Conservation (phyloP, 805 yeast genomes). For the Scheffersomyces coipomensis region DNA sequence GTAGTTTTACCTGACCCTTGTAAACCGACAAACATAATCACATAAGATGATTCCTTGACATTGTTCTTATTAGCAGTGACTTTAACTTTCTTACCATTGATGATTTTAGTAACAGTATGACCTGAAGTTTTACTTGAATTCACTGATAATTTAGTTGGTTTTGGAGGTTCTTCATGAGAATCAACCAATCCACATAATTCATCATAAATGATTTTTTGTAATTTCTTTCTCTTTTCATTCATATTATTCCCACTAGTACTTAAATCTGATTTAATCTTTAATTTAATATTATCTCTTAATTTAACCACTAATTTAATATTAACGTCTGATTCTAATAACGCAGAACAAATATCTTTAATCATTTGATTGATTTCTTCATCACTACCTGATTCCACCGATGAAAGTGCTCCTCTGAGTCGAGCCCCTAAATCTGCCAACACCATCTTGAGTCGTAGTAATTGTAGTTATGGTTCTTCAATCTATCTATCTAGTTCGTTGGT, state of each 20-base stretch:
- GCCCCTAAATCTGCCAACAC: constrained; percentile 47
- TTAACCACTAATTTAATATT: constrained; percentile 80
- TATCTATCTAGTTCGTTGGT: too few relatives aligned
- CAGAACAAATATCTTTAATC: constrained; percentile 87
- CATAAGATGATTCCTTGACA: constrained; percentile 35
- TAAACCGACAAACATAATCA: constrained; percentile 96
- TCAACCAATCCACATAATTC: constrained; percentile 87
- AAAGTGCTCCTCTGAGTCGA: constrained; percentile 41
- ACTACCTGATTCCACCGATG: constrained; percentile 39
- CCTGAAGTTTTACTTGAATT: neutral
- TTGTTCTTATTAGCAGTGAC: constrained; percentile 12
- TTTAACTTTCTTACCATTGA: constrained; percentile 26
- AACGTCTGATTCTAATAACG: constrained; percentile 91
- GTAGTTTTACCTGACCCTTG: constrained; percentile 99
- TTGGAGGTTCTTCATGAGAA: constrained; percentile 59
- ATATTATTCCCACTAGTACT: constrained; percentile 41
- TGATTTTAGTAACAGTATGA: constrained; percentile 12
- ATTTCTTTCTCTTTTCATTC: constrained; percentile 71
- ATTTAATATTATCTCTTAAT: constrained; percentile 59
- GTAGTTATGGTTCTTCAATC: too few relatives aligned
- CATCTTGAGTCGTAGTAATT: constrained; percentile 17
- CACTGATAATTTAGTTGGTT: constrained; percentile 73
- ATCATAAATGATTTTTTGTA: constrained; percentile 92
- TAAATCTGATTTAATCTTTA: constrained; percentile 54
- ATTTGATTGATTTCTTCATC: constrained; percentile 43